phyloP scores from a whole-genome alignment of 345 rosid species.

The Theobroma cacao region DNA sequence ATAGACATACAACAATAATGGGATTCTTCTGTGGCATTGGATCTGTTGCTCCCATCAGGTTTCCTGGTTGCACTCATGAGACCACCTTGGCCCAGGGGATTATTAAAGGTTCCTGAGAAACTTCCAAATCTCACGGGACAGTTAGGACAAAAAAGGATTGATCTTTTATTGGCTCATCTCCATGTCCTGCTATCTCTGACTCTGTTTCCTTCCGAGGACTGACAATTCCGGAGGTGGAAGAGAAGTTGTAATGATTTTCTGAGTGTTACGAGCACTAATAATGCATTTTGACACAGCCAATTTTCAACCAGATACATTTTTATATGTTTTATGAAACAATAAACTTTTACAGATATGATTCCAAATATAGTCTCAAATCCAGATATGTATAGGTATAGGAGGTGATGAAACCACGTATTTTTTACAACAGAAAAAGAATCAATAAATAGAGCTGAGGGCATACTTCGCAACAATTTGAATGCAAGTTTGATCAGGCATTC shows the following conservation, averaged over 20 bases:
- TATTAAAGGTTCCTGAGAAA: too few relatives aligned
- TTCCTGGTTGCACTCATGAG: background rate
- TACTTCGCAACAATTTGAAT: background rate
- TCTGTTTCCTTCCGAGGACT: background rate
- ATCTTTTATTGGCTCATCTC: background rate
- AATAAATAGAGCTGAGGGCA: background rate
- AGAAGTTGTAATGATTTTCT: background rate
- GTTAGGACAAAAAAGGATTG: background rate
- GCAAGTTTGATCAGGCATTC: slow-evolving; percentile 3
- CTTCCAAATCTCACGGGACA: background rate
- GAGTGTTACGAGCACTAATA: background rate
- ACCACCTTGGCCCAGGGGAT: background rate
- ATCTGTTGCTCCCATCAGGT: background rate
- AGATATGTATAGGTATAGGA: background rate
- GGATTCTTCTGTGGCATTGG: background rate
- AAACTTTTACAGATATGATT: background rate
- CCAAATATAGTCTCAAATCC: background rate
- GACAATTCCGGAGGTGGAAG: background rate
- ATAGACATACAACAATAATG: background rate
- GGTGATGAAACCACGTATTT: background rate
- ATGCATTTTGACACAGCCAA: background rate
- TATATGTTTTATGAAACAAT: background rate
- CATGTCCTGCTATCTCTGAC: background rate
- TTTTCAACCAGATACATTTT: background rate
- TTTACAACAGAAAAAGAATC: background rate